These are phyloP conservation scores for Trypanosoma congolense DNA, from an alignment of 208 protist genomes.

Conservation along the genomic window DNA sequence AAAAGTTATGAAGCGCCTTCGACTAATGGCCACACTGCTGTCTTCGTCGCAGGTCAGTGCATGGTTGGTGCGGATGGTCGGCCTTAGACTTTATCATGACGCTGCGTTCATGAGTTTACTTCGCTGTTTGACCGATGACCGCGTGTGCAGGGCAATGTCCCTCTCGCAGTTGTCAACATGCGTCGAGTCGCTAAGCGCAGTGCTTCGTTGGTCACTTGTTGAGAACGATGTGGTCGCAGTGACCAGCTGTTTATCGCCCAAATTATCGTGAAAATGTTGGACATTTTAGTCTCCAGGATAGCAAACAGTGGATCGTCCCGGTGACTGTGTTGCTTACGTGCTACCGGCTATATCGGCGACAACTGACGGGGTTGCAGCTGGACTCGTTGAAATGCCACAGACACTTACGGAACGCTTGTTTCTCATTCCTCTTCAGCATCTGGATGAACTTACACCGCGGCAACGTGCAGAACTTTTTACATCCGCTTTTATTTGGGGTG, in stretches of 20 bases:
- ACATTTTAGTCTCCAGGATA: constrained; percentile 3
- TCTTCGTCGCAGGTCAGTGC: constrained; percentile 45
- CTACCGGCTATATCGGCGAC: constrained; percentile 4
- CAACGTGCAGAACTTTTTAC: constrained; percentile 32
- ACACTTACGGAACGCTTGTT: constrained; percentile 15
- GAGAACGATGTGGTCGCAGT: not conserved
- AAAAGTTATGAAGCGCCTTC: constrained; percentile 13
- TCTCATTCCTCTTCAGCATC: constrained; percentile 13
- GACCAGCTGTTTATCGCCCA: constrained; percentile 7
- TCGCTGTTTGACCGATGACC: constrained; percentile 14
- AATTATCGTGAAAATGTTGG: constrained; percentile 14
- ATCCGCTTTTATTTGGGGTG: constrained; percentile 28
- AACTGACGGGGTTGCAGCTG: constrained; percentile 1
- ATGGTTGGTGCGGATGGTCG: constrained; percentile 42
- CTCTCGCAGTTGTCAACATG: constrained; percentile 35
- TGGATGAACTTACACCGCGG: constrained; percentile 21
- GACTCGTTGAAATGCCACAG: not conserved
- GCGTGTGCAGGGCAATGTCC: constrained; percentile 3
- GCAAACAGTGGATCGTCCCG: constrained; percentile 1
- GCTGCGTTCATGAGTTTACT: constrained; percentile 26
- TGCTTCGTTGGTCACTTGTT: not conserved
- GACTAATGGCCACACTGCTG: constrained; percentile 19
- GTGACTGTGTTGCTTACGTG: constrained; percentile 15
- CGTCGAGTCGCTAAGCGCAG: constrained; percentile 18
- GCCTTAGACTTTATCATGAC: constrained; percentile 27